These are phyloP conservation scores for Acanthamoeba healyi DNA, from an alignment of 208 protist species.

Conservation along the genomic window DNA sequence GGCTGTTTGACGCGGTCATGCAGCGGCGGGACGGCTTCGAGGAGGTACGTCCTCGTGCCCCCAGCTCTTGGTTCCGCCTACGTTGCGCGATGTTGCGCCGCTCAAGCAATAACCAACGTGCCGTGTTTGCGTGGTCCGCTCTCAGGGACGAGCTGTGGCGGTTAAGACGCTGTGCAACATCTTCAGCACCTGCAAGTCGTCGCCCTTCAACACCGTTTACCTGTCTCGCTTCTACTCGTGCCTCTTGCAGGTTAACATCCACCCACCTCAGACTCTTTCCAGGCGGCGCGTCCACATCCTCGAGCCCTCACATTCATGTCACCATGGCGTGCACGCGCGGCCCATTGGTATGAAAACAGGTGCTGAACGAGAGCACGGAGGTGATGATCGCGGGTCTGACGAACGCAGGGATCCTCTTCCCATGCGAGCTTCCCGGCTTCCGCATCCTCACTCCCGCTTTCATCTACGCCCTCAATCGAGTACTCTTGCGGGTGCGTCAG, in stretches of 20 bases:
- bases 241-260: too few relatives aligned
- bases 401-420: conserved; percentile 18
- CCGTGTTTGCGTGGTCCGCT: too few relatives aligned
- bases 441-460: conserved; percentile 17
- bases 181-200: conserved; percentile 28
- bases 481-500: neutral
- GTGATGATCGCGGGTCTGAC: conserved; percentile 54
- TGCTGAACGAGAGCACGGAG: neutral
- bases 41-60: conserved; percentile 67
- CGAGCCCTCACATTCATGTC: too few relatives aligned
- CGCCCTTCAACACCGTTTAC: neutral
- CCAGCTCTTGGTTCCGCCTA: too few relatives aligned
- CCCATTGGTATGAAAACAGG: too few relatives aligned
- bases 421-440: conserved; percentile 55
- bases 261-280: too few relatives aligned
- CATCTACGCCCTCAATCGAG: conserved; percentile 56
- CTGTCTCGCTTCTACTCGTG: conserved; percentile 54
- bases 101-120: too few relatives aligned
- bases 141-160: neutral
- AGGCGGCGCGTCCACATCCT: too few relatives aligned
- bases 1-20: conserved; percentile 77
- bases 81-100: too few relatives aligned
- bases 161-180: conserved; percentile 50
- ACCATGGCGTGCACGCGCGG: too few relatives aligned
- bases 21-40: conserved; percentile 16